Base-by-base conservation (phyloP, 495 filamentous ascomycete genomes). In the Neurospora sp. region DNA sequence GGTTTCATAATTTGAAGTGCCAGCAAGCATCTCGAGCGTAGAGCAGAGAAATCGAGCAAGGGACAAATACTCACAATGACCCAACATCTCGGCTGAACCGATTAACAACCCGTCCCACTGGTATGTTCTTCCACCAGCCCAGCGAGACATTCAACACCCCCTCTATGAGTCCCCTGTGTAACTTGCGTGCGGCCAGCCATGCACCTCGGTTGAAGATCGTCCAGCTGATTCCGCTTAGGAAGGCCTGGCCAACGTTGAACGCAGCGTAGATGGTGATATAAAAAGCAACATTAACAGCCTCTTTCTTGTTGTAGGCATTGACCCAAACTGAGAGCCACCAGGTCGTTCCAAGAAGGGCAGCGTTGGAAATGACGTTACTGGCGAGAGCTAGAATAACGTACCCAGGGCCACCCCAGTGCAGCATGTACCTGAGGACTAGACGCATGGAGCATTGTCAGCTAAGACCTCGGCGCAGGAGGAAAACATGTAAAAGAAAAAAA, bases 81-180 rank as follows among this genome's bases (percentile, higher is more conserved):
- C 81, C 79, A 61, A 89, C 76, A 75, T 89, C 88, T 16, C 84
- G 81, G 4, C 84, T 83, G 70, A 90, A 87, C 22, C 88, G 82
- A 74, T 89, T 89, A 41, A 88, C 81, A 59, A 89, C 84, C n/a
- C 84, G 81, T 2, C 88, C 88, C 9, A 86, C 72, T 1, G 88
- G 87, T 14, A 84, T 84, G 14, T 84, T 84, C 78, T 88, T 87
- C 71, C 86, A 87, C 81, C 86, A 89, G 3, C 82, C 80, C 20
- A 88, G 80, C 8, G 87, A 84, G 17, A 86, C 86, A 39, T 81
- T 82, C 71, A 89, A 74, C 5, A 89, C 79, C 6, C 80, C 79
- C 37, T 74, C 78, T 4, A 87, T 78, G 53, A 87, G 80, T 4
- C 79, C 79, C 12, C 79, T 78, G 73, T 88, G 86, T 12, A 89